Base-by-base conservation (phyloP, 495 filamentous ascomycete genomes). In the Daldinia decipiens region DNA sequence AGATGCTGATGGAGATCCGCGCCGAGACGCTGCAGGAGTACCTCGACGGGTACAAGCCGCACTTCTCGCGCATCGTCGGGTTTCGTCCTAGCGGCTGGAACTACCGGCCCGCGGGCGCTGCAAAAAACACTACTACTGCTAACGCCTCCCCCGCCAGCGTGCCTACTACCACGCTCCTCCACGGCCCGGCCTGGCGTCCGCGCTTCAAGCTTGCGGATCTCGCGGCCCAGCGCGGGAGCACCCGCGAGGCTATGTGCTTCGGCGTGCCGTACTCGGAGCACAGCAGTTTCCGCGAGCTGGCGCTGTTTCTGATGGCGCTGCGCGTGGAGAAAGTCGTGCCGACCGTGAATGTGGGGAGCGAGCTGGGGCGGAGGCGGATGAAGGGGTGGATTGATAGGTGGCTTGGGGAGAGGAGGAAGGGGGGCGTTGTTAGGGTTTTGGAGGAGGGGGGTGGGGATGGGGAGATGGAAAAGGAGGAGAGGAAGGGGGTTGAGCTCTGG, bases 181-280 rank as follows among this genome's bases (percentile, higher is more conserved):
- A 92, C 74, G 88, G 89, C 0, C 78, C 83, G 2, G 86, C 87
- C 19, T 98, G 95, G 94, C 86, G 88, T 65, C 87, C 88, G 5
- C 79, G 83, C 9, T 98, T 92, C 73, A 81, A 81, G 0, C 83
- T 84, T 45, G 59, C 78, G 4, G 89, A 97, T 47, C 80, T 99
- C 24, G 83, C 87, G 9, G 90, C 93, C 1, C 90, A 95, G 80
- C 84, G 93, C 1, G 96, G 95, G 5, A 91, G 89, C 76, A 91
- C 91, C 24, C 82, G 84, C 50, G 88, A 91, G 64, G 90, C 91
- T 24, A 89, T 88, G 64, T 96, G 93, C 73, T 97, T 93, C 68
- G 93, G 91, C 12, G 95, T 98, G 24, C 95, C 95, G 43, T 99
- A 99, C 75, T 93, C 89, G 58, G 95, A 99, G 80, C 95, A 99